These are phyloP conservation scores for Teunomyces barrocoloradensis DNA, from an alignment of 805 yeast genomes.

Conservation along the genomic window DNA sequence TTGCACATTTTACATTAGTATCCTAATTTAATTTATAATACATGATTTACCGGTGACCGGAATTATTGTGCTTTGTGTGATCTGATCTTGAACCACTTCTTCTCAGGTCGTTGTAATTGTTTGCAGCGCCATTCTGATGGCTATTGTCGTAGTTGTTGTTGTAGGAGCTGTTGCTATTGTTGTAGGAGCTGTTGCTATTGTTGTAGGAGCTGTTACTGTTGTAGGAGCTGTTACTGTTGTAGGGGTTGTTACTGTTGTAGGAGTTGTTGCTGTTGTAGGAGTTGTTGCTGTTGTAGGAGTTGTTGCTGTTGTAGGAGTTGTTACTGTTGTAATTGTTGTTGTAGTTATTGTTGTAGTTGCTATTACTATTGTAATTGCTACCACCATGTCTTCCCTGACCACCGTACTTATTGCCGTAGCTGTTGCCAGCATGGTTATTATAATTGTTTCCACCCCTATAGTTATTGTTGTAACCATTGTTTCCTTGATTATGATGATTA, in stretches of 20 bases:
- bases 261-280: not conserved
- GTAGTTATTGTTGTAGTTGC: not conserved
- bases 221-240: not conserved
- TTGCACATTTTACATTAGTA: conserved; percentile 11
- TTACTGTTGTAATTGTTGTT: not conserved
- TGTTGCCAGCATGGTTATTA: conserved; percentile 7
- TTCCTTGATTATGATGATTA: conserved; percentile 11
- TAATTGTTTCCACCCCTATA: conserved; percentile 10
- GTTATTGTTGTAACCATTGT: conserved; percentile 6
- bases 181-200: not conserved
- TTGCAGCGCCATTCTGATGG: too few relatives aligned
- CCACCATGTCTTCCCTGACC: conserved; percentile 8
- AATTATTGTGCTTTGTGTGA: conserved; percentile 2
- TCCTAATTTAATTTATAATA: conserved; percentile 1
- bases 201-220: not conserved
- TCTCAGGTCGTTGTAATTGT: conserved; percentile 4
- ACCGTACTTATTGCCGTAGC: conserved; percentile 11
- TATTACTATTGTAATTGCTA: conserved; percentile 4
- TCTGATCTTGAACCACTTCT: not conserved
- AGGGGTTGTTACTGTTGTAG: not conserved
- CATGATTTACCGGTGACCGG: not conserved
- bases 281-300: not conserved
- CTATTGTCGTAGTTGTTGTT: not conserved
- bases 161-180: not conserved
- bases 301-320: not conserved